Base-by-base conservation (phyloP, 139 green algal genomes). In the Zygnema cylindricum region DNA sequence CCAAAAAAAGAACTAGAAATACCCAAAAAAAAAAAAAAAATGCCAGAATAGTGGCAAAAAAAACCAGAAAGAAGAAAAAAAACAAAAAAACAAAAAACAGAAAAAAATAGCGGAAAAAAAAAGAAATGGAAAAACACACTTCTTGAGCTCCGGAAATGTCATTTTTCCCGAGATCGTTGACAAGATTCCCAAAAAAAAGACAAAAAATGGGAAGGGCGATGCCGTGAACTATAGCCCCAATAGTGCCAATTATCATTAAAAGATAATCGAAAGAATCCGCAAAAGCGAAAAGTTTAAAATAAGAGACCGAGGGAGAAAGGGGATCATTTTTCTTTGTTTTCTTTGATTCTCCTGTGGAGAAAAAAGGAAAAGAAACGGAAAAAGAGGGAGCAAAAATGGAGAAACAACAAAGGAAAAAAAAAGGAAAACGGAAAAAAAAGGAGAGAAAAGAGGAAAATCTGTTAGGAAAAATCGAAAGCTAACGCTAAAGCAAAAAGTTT, bases 151-250 rank as follows among this genome's bases (percentile, higher is more conserved):
- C 38, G 32, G 1, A 32, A 30, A 85, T 30, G 77, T 88, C 82
- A 33, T 87, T 38, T 0, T 38, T 89, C 35, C 85, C 85, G n/a
- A 90, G 54, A n/a, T 41, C 49, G 43, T 90, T 77, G 49, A 90
- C 55, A 32, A 90, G 76, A 40, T 90, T 81, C 36, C 85, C 85
- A 35, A 90, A 90, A n/a, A 90, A 90, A 69, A 90, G 77, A 77
- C 86, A 90, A 77, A 90, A 90, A 49, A 86, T 55, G 0, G 85
- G 85, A 0, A 90, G 43, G 1, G 85, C 85, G 32, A 77, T 77
- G n/a, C 85, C 85, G n/a, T 90, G 49, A 21, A 78, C 77, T 16
- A 42, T 32, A 49, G 85, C 76, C 54, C 77, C 85, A 25, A 90
- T 77, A 3, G 85, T 55, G n/a, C 85, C 85, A 33, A 30, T 30